These are phyloP conservation scores for Populus trichocarpa DNA, from an alignment of 441 rosid genomes.

Conservation along the genomic window DNA sequence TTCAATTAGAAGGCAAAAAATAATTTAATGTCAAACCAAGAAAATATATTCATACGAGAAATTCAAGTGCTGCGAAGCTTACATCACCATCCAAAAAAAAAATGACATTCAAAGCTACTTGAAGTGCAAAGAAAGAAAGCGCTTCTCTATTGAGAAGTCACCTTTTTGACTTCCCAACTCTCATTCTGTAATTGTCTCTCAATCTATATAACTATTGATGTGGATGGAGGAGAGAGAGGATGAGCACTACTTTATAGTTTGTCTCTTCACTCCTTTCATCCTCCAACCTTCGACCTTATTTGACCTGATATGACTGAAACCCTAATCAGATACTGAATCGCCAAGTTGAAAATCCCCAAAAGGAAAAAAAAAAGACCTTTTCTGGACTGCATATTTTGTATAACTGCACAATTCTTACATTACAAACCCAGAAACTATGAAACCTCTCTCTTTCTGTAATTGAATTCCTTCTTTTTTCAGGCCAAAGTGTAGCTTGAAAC, in stretches of 20 bases:
- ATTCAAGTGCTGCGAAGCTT: slow-evolving; percentile 37
- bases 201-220: slow-evolving; percentile 26
- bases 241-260: slow-evolving; percentile 55
- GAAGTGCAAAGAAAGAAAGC: slow-evolving; percentile 21
- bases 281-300: slow-evolving; percentile 47
- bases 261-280: slow-evolving; percentile 86
- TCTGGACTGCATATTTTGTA: slow-evolving; percentile 37
- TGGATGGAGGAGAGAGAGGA: slow-evolving; percentile 80
- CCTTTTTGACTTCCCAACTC: slow-evolving; percentile 28
- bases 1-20: neutral
- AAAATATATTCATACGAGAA: slow-evolving; percentile 29
- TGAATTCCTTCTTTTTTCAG: slow-evolving; percentile 29
- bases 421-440: slow-evolving; percentile 32
- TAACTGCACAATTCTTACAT: slow-evolving; percentile 56
- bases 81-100: slow-evolving; percentile 27
- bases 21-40: slow-evolving; percentile 1
- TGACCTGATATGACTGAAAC: slow-evolving; percentile 27
- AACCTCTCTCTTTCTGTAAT: slow-evolving; percentile 5
- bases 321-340: slow-evolving; percentile 34
- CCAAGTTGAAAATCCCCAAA: slow-evolving; percentile 24
- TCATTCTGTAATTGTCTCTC: slow-evolving; percentile 29
- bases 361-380: slow-evolving; percentile 27
- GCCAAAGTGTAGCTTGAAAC: slow-evolving; percentile 78
- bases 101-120: slow-evolving; percentile 7
- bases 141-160: slow-evolving; percentile 31